phyloP scores from a whole-genome alignment of 192 early-diverging fungal species.

The Allomyces macrogynus region DNA sequence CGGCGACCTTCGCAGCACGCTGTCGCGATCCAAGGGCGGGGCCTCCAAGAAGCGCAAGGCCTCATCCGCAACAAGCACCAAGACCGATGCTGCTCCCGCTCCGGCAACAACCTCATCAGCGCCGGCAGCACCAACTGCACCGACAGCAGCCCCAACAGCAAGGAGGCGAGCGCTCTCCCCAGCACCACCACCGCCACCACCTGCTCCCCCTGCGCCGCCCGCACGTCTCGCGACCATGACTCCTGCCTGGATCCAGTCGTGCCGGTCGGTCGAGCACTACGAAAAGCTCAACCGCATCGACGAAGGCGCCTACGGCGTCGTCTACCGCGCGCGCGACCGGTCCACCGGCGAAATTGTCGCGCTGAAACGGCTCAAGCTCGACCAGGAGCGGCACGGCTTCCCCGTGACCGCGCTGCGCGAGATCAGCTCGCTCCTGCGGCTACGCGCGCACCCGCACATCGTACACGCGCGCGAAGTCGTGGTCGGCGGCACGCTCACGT shows the following conservation, averaged over 20 bases:
- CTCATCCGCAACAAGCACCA: no score
- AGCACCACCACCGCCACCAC: no score
- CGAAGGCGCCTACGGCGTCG: constrained; percentile 90
- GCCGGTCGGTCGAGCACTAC: constrained; percentile 63
- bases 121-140: no score
- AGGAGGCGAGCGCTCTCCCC: no score
- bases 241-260: constrained; percentile 5
- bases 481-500: constrained; percentile 32
- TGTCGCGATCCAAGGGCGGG: no score
- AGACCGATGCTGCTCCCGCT: no score
- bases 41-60: no score
- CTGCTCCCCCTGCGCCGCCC: no score
- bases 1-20: no score
- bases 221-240: no score
- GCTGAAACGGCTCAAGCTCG: constrained; percentile 54
- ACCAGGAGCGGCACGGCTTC: constrained; percentile 58
- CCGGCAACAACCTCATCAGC: no score
- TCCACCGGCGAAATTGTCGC: constrained; percentile 60
- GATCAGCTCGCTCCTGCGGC: constrained; percentile 39
- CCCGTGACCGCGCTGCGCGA: constrained; percentile 60
- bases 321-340: constrained; percentile 73
- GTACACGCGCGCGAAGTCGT: constrained; percentile 66
- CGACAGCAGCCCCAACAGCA: no score
- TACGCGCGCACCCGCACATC: constrained; percentile 66
- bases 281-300: constrained; percentile 90